Conservation (phyloP, 2,329 filamentous ascomycete genomes). For the Neoascochyta sp. region DNA sequence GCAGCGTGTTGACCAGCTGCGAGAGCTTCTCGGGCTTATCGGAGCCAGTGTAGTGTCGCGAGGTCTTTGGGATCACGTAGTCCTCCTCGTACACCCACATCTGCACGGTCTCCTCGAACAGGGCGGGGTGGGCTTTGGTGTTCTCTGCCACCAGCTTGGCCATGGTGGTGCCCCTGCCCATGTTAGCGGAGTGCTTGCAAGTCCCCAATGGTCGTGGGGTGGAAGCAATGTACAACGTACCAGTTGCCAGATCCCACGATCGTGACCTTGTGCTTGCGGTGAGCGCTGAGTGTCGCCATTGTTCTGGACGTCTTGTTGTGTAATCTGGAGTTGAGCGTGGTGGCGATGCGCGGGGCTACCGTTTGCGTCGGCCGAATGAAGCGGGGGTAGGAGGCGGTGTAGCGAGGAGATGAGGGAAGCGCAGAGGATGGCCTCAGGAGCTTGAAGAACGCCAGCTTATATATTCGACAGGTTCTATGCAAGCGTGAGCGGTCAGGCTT, state of each 20-base stretch:
- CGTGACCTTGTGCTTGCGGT: constrained; percentile 85
- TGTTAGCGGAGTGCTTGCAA: constrained; percentile 12
- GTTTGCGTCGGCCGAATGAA: constrained; percentile 7
- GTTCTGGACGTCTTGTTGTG: constrained; percentile 13
- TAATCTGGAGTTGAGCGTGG: no score
- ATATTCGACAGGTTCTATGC: constrained; percentile 10
- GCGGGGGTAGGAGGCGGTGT: constrained; percentile 20
- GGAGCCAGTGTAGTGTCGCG: constrained; percentile 66
- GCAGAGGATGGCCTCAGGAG: constrained; percentile 9
- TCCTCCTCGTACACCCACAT: constrained; percentile 99
- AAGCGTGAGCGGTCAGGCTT: no score
- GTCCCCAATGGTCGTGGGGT: no score
- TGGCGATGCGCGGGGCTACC: no score
- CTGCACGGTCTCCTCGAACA: constrained; percentile 87
- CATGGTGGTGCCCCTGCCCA: constrained; percentile 86
- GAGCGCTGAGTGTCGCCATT: constrained; percentile 50
- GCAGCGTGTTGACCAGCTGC: constrained; percentile 79
- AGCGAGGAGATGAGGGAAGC: constrained; percentile 11
- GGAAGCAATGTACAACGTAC: constrained; percentile 47
- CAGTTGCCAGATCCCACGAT: constrained; percentile 96
- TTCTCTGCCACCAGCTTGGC: constrained; percentile 97
- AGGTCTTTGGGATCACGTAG: constrained; percentile 67
- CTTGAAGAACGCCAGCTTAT: constrained; percentile 25
- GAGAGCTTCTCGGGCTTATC: constrained; percentile 80
- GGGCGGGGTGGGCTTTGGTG: constrained; percentile 67